Base-by-base conservation (phyloP, 2,329 filamentous ascomycete genomes). In the Verticillium albo-atrum region DNA sequence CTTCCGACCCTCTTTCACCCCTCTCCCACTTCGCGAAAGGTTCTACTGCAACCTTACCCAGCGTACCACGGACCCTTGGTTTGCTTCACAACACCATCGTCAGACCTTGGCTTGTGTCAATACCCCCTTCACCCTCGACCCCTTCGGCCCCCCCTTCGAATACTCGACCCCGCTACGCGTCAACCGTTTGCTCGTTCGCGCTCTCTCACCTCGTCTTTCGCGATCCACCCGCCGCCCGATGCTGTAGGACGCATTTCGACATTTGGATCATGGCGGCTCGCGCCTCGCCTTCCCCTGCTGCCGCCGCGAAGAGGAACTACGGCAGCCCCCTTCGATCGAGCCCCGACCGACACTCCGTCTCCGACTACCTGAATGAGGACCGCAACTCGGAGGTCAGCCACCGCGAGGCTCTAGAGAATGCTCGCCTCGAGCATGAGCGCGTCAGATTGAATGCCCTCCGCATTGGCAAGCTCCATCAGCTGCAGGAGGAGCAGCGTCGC, bases 401-500 rank as follows among this genome's bases (percentile, higher is more conserved):
- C 68, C 80, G 82, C 60, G 82, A 86, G 65, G 88, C 89, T 15
- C 81, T 94, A 17, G 83, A 83, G 53, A 82, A 83, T 54, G 88
- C 88, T 4, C 84, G 85, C 55, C 79, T 79, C 15, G 83, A 89
- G 67, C 90, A 92, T 70, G 83, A 89, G 37, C 80, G 83, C 28
- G 82, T 94, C 12, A 80, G 82, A 28, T 74, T 80, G 58, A 73
- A 74, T 30, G 82, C 82, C 7, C 70, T 83, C 35, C 74, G 76
- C 17, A 79, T 79, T 6, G 80, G 76, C 58, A 72, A 81, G 60
- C 71, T 81, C 47, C 75, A 84, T 60, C 74, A 79, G 60, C 66
- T 80, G 17, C 70, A 79, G 56, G 73, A 79, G 62, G 75, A 81
- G 62, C 73, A 78, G 61, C 68, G 73, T 35, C 71, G 75, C 14